These are phyloP conservation scores for Cylindrotheca fusiformis DNA, from an alignment of 108 stramenopile species.

Conservation along the genomic window DNA sequence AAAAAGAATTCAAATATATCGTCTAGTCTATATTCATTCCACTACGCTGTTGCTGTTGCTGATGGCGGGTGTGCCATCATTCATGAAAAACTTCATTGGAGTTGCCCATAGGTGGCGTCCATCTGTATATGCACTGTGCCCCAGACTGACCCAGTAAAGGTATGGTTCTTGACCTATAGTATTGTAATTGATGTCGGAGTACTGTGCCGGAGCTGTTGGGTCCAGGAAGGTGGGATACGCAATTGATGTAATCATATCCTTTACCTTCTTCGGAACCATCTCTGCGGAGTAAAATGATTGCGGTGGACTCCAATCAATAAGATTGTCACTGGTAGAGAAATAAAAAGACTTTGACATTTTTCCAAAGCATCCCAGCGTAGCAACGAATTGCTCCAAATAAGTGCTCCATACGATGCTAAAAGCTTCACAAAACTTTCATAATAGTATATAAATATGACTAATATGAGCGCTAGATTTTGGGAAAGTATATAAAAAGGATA, in stretches of 20 bases:
- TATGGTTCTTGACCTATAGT: constrained; percentile 9
- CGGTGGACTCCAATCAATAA: constrained; percentile 13
- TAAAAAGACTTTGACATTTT: background rate
- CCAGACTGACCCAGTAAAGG: constrained; percentile 7
- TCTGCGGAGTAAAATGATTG: background rate
- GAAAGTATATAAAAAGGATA: no score
- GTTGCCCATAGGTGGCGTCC: constrained; percentile 11
- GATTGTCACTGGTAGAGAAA: constrained; percentile 8
- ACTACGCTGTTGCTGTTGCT: background rate
- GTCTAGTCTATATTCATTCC: background rate
- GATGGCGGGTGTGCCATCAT: background rate
- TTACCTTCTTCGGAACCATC: constrained; percentile 4
- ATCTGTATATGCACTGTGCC: constrained; percentile 10
- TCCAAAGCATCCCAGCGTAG: constrained; percentile 1
- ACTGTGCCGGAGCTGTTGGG: background rate
- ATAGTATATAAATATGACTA: no score
- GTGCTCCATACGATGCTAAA: constrained; percentile 12
- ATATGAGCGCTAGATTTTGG: no score
- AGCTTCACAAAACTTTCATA: no score
- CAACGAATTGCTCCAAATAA: constrained; percentile 6
- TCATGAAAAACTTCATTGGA: background rate
- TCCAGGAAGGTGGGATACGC: constrained; percentile 19
- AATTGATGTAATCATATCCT: background rate
- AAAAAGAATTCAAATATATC: background rate
- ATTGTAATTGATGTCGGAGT: constrained; percentile 6